These are phyloP conservation scores for Galeopsis tetrahit DNA, from an alignment of 257 asterid genomes.

Conservation along the genomic window DNA sequence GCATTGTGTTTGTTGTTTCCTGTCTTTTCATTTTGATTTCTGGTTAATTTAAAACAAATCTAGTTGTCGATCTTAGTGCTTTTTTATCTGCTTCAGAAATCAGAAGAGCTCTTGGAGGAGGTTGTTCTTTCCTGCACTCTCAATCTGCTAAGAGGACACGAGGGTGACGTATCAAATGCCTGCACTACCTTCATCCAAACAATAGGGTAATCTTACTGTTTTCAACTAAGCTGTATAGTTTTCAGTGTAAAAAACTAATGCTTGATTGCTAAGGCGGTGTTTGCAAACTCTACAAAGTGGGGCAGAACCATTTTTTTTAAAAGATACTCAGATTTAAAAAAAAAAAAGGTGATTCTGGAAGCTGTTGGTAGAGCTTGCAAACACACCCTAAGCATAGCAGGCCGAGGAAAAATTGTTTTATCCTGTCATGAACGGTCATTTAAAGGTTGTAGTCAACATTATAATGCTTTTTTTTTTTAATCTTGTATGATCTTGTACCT, in stretches of 20 bases:
- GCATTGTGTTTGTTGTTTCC: constrained; percentile 8
- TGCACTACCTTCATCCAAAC: constrained; percentile 85
- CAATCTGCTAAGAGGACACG: constrained; percentile 65
- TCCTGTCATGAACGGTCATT: constrained; percentile 9
- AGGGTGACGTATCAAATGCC: constrained; percentile 55
- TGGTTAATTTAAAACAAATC: constrained; percentile 19
- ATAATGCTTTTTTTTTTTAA: not conserved
- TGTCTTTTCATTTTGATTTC: constrained; percentile 3
- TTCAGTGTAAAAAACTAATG: constrained; percentile 7
- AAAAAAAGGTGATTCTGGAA: too few relatives aligned
- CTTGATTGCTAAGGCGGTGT: not conserved
- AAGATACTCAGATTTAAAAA: too few relatives aligned
- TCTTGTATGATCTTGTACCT: not conserved
- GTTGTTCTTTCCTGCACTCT: constrained; percentile 90
- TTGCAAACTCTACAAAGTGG: constrained; percentile 3
- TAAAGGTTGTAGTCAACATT: not conserved
- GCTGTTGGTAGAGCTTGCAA: too few relatives aligned
- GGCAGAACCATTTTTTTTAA: not conserved
- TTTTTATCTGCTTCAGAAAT: constrained; percentile 62
- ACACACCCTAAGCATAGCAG: not conserved
- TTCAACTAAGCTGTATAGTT: constrained; percentile 7
- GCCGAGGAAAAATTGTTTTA: constrained; percentile 8
- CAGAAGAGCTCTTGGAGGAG: constrained; percentile 95
- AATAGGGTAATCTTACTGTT: constrained; percentile 58
- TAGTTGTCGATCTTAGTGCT: constrained; percentile 32